Percentiles rank a stretch among this genome's conserved stretches.
These are phyloP conservation scores for Phytophthora ohioensis DNA, from an alignment of 352 stramenopile species.

Conservation along the genomic window DNA sequence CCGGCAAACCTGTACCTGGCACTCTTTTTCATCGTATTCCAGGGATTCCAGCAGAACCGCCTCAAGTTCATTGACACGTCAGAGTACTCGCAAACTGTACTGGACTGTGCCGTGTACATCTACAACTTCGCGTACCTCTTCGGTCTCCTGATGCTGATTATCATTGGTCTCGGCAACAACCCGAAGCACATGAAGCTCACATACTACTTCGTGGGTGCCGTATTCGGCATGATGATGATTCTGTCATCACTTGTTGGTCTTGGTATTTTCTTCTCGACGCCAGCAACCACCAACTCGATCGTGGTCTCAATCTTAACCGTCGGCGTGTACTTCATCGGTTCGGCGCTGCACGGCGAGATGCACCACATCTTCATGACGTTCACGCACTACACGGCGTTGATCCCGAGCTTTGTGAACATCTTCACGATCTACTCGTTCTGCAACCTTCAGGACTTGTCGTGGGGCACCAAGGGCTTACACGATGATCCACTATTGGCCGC, in stretches of 20 bases:
- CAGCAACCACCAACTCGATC: slow-evolving; percentile 60
- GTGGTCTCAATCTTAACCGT: slow-evolving; percentile 74
- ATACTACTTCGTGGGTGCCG: slow-evolving; percentile 80
- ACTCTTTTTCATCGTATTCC: slow-evolving; percentile 89
- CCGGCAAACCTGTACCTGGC: slow-evolving; percentile 87
- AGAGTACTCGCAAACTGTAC: slow-evolving; percentile 58
- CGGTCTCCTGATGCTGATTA: slow-evolving; percentile 83
- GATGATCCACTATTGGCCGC: slow-evolving; percentile 59
- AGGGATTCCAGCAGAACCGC: slow-evolving; percentile 89
- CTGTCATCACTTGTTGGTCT: slow-evolving; percentile 75
- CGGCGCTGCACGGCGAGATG: slow-evolving; percentile 79
- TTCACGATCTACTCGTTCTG: slow-evolving; percentile 93
- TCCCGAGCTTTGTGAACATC: slow-evolving; percentile 91
- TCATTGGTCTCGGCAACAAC: slow-evolving; percentile 89
- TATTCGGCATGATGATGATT: slow-evolving; percentile 86
- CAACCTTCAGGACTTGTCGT: slow-evolving; percentile 90
- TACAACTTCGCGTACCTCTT: slow-evolving; percentile 88
- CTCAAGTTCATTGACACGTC: slow-evolving; percentile 87
- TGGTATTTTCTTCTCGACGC: slow-evolving; percentile 79
- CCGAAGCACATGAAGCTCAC: slow-evolving; percentile 90
- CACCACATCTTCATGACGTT: slow-evolving; percentile 90
- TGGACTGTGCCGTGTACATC: slow-evolving; percentile 74
- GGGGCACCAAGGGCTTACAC: slow-evolving; percentile 82
- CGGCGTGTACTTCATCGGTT: slow-evolving; percentile 87
- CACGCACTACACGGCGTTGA: slow-evolving; percentile 88